phyloP scores from a whole-genome alignment of 441 rosid genomes.

The Gossypium davidsonii region DNA sequence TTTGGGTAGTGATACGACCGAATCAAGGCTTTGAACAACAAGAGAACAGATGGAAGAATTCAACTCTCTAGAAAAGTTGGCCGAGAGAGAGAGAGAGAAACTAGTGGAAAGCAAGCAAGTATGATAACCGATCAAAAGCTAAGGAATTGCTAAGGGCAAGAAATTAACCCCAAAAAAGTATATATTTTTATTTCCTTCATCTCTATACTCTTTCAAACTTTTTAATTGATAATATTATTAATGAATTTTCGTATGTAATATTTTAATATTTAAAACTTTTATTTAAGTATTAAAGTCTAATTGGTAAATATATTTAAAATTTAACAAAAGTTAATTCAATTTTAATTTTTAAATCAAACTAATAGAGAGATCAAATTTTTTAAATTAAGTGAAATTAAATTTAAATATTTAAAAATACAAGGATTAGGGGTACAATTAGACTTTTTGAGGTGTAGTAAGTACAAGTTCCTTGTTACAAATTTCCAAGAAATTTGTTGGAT shows the following conservation, averaged over 20 bases:
- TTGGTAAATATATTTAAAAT: neutral
- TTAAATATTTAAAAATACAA: neutral
- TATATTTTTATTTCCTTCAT: neutral
- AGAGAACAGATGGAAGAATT: neutral
- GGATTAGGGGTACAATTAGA: neutral
- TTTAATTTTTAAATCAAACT: neutral
- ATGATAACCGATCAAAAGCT: constrained; percentile 9
- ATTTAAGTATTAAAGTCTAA: neutral
- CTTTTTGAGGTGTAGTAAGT: neutral
- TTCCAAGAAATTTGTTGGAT: neutral
- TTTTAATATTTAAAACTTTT: neutral
- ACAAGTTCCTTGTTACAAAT: neutral
- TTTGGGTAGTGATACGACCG: neutral
- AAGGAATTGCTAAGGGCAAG: neutral
- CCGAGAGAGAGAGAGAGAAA: neutral
- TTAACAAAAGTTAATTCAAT: neutral
- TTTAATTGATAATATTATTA: neutral
- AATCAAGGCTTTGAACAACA: neutral
- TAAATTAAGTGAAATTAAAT: neutral
- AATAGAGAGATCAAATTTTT: neutral
- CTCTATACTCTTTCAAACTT: neutral
- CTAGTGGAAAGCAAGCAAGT: constrained; percentile 3
- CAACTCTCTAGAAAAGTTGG: constrained; percentile 4
- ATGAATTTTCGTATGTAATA: neutral
- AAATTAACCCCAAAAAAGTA: neutral